Evolutionary conservation across 805 yeast species (phyloP), one percentile per base, ranked within the genome.

Genomic region (Starmerella ratchasimensis): DNA sequence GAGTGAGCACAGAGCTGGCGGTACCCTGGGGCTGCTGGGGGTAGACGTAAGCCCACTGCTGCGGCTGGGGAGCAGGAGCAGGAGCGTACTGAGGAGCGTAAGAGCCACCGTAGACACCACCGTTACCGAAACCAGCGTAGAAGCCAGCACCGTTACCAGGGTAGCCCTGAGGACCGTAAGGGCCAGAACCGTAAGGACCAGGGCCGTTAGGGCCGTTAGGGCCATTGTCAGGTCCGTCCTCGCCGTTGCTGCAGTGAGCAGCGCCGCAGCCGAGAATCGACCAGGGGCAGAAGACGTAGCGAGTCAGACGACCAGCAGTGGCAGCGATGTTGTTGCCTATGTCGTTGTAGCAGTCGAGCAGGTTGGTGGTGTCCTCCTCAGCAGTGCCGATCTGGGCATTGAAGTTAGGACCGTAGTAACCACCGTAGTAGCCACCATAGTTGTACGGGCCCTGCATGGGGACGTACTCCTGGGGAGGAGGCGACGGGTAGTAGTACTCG

Each of bases 371-470:
- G 19, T 25, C 15, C 28, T 25, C 28, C 14, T 7, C n/a, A 11
- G 28, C 15, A 6, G 6, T 11, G 28, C n/a, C n/a, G 28, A 25
- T 13, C 5, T 13, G 28, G 14, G 6, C n/a, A n/a, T 25, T 15
- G n/a, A 25, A 11, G n/a, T 15, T 25, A 15, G 28, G 28, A 15
- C 28, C 28, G n/a, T 16, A 28, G 26, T 26, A 18, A 5, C 20
- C 28, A 18, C 28, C 18, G 31, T 26, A 34, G 17, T n/a, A n/a
- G n/a, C n/a, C n/a, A n/a, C n/a, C n/a, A n/a, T n/a, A n/a, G n/a
- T n/a, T n/a, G n/a, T 16, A 53, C 50, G 34, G 53, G 16, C 29
- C 25, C 34, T 43, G 50, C 11, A 29, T 38, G n/a, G n/a, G n/a
- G 38, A 44, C 55, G 36, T 44, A 52, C 27, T 46, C 28, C n/a